Evolutionary conservation across 2,329 filamentous ascomycete species (phyloP).

Genomic region (Akanthomyces uredinophilus): DNA sequence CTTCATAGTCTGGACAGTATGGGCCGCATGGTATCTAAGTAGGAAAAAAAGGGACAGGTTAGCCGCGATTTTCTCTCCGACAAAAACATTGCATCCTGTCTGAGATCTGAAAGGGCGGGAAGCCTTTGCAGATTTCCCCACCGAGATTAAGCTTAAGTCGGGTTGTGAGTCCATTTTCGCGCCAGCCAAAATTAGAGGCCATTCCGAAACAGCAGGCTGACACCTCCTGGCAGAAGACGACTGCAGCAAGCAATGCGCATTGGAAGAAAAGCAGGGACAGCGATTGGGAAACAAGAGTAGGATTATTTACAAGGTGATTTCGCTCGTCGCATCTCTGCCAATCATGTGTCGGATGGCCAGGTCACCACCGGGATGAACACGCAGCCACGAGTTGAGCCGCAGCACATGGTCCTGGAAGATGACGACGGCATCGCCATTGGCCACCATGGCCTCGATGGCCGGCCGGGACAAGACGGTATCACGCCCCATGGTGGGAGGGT

Average conservation of each 20-base stretch:
- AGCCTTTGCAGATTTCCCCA: slow-evolving; percentile 1
- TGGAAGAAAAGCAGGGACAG: not conserved
- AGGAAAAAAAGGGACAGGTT: slow-evolving; percentile 16
- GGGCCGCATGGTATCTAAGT: slow-evolving; percentile 51
- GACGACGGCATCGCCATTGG: slow-evolving; percentile 50
- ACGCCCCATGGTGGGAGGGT: slow-evolving; percentile 30
- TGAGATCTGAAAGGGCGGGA: slow-evolving; percentile 1
- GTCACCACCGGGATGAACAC: slow-evolving; percentile 53
- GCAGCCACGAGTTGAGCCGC: slow-evolving; percentile 53
- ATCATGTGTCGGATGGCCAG: slow-evolving; percentile 59
- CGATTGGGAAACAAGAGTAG: not conserved
- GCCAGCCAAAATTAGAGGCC: not conserved
- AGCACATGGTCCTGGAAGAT: slow-evolving; percentile 51
- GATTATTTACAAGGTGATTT: slow-evolving; percentile 49
- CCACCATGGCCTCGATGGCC: slow-evolving; percentile 48
- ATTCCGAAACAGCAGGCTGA: slow-evolving; percentile 1
- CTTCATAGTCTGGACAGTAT: slow-evolving; percentile 52
- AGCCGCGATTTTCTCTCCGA: not conserved
- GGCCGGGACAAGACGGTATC: slow-evolving; percentile 38
- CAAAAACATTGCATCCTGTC: not conserved
- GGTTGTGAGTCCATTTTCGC: not conserved
- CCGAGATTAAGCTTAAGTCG: slow-evolving; percentile 4
- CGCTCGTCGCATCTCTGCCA: slow-evolving; percentile 53
- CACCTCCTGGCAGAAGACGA: not conserved
- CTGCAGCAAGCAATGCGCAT: not conserved